Evolutionary conservation across 805 yeast species (phyloP).

Genomic region (Yarrowia osloensis): DNA sequence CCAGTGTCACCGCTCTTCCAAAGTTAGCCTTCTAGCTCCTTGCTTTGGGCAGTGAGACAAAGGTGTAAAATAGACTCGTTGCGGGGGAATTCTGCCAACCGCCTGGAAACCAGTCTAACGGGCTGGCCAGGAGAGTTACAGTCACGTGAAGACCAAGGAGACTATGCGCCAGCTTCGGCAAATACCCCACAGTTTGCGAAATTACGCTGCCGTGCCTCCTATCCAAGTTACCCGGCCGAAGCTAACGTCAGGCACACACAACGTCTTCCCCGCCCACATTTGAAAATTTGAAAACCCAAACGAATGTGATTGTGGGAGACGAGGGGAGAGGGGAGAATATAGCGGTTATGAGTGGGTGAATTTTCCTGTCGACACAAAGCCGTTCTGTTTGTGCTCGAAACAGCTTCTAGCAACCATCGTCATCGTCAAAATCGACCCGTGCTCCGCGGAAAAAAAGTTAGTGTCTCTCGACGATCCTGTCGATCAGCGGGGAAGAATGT

Average conservation of each 20-base stretch:
- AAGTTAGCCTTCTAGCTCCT: background rate
- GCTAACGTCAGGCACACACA: constrained; percentile 20
- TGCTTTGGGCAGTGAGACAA: background rate
- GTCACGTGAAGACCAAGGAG: background rate
- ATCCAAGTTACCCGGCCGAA: background rate
- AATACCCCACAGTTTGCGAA: background rate
- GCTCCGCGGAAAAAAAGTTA: background rate
- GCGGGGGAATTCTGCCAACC: background rate
- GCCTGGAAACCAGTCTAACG: background rate
- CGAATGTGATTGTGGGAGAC: background rate
- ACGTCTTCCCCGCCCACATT: constrained; percentile 23
- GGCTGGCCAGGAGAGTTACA: background rate
- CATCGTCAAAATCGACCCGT: background rate
- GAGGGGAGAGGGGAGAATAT: background rate
- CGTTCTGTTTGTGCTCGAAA: no score
- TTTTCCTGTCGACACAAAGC: no score
- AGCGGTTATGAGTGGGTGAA: background rate
- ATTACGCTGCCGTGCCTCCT: background rate
- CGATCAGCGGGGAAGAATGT: constrained; percentile 22
- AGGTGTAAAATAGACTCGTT: constrained; percentile 3
- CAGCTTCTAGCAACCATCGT: background rate
- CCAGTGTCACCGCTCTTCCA: background rate
- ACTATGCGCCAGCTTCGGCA: background rate
- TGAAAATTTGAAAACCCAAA: background rate
- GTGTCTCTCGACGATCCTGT: constrained; percentile 8